Conservation (phyloP, 768 basidiomycete species). For the Boletus insuetus region DNA sequence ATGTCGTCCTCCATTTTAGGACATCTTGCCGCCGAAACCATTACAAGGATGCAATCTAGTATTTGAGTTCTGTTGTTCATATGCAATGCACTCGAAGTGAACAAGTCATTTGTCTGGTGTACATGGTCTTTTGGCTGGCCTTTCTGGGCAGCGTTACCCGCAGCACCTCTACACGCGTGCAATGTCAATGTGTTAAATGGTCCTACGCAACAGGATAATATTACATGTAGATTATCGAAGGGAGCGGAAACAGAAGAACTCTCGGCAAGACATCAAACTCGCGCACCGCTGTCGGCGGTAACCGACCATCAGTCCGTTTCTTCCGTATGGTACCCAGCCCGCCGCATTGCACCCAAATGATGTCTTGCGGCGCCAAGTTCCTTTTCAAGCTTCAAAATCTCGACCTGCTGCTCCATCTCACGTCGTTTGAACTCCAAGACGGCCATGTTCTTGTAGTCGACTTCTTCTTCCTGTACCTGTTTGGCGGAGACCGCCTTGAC, state of each 20-base stretch:
- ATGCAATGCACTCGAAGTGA: neutral
- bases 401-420: slow-evolving; percentile 99
- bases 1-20: neutral
- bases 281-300: neutral
- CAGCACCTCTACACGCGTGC: too few species aligned
- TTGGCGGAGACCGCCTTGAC: slow-evolving; percentile 93
- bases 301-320: slow-evolving; percentile 57
- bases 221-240: slow-evolving; percentile 26
- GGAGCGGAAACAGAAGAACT: slow-evolving; percentile 8
- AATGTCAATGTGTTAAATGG: neutral
- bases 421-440: slow-evolving; percentile 92
- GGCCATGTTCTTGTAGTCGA: slow-evolving; percentile 87
- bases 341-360: slow-evolving; percentile 78
- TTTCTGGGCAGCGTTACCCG: too few species aligned
- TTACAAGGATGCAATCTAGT: too few species aligned
- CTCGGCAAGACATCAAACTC: neutral
- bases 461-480: slow-evolving; percentile 76
- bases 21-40: too few species aligned
- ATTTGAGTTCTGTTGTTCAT: too few species aligned
- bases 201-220: slow-evolving; percentile 11
- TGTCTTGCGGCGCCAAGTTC: slow-evolving; percentile 86
- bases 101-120: neutral
- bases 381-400: slow-evolving; percentile 94
- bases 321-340: slow-evolving; percentile 86
- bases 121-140: too few species aligned